Percentiles rank a stretch among this genome's conserved stretches.
Evolutionary conservation across 306 rosid species (phyloP).

Genomic region (Morella rubra): DNA sequence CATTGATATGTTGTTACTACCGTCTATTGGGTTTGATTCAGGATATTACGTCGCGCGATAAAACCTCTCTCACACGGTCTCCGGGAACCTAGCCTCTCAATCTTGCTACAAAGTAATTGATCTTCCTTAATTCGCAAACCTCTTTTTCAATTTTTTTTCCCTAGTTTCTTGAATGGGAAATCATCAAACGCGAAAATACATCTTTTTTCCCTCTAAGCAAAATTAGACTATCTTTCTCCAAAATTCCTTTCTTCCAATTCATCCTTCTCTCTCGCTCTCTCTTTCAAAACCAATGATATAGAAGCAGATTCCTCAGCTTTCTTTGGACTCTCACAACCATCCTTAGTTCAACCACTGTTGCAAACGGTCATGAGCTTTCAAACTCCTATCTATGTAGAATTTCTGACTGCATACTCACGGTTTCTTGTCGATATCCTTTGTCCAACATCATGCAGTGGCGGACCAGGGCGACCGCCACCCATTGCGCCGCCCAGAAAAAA

Average conservation of each 20-base stretch:
- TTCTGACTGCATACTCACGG: no score
- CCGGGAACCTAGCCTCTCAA: constrained; percentile 45
- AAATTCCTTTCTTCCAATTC: not conserved
- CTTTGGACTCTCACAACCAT: constrained; percentile 42
- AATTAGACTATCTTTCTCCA: not conserved
- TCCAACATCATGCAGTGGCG: no score
- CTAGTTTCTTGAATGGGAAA: no score
- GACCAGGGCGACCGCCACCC: no score
- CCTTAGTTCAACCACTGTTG: constrained; percentile 45
- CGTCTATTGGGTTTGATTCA: not conserved
- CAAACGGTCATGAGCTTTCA: no score
- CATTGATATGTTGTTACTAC: not conserved
- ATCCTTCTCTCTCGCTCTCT: constrained; percentile 8
- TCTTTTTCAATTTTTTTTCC: no score
- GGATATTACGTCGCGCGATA: not conserved
- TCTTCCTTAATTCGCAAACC: constrained; percentile 2
- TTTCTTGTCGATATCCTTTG: no score
- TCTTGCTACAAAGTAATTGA: constrained; percentile 8
- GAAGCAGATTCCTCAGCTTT: constrained; percentile 27
- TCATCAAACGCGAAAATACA: not conserved
- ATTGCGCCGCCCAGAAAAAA: no score
- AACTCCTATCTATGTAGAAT: no score
- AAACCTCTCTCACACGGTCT: constrained; percentile 23
- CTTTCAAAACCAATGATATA: constrained; percentile 22
- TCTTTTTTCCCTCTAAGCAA: not conserved